phyloP scores from a whole-genome alignment of 176 grass and related monocot genomes.

The Aegilops sharonensis region DNA sequence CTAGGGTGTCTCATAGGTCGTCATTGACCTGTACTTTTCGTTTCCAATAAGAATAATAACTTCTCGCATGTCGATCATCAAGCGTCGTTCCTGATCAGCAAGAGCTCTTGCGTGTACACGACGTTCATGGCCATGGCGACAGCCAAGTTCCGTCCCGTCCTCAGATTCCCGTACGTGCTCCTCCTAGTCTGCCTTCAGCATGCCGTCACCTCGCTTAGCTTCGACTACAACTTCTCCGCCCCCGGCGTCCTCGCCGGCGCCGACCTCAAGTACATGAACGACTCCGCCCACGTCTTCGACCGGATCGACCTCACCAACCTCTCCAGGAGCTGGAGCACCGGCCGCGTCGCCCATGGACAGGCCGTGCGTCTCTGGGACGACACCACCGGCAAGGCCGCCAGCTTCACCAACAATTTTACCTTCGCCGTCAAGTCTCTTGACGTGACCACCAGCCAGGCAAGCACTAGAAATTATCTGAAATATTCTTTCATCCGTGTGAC shows the following conservation, averaged over 20 bases:
- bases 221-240: conserved; percentile 11
- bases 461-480: neutral
- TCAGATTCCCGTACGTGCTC: neutral
- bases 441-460: neutral
- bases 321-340: conserved; percentile 19
- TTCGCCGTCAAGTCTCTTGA: conserved; percentile 12
- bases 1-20: too few species aligned
- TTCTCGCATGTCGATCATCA: too few species aligned
- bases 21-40: too few species aligned
- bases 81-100: too few species aligned
- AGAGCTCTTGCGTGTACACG: too few species aligned
- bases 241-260: too few species aligned
- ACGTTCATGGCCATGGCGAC: neutral
- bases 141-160: neutral
- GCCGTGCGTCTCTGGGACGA: conserved; percentile 7
- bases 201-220: conserved; percentile 24
- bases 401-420: neutral
- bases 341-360: conserved; percentile 12
- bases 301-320: neutral
- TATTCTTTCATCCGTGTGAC: too few species aligned
- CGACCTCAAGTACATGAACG: too few species aligned
- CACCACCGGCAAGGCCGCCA: neutral
- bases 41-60: too few species aligned
- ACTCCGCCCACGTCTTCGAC: too few species aligned
- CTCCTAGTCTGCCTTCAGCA: neutral